Evolutionary conservation across 106 monocot species (phyloP), one percentile per base, ranked within the genome.

Genomic region (Hemerocallis citrina): DNA sequence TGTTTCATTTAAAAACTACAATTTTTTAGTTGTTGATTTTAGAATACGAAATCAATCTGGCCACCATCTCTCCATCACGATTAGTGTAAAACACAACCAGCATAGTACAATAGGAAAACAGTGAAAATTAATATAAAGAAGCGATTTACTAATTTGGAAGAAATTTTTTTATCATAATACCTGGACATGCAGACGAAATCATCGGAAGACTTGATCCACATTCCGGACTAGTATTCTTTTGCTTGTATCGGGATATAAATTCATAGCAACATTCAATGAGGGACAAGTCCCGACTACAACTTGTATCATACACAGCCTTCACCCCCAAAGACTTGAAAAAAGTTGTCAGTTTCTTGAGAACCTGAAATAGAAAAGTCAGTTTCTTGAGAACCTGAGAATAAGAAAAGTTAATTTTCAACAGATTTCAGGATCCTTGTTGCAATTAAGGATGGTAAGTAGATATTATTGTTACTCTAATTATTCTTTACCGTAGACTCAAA

Each of bases 131-230:
- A 58, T 5, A 37, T 6, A 58, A 38, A 25, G 39, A 59, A 22
- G n/a, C n/a, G n/a, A n/a, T n/a, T n/a, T n/a, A n/a, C n/a, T n/a
- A n/a, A n/a, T n/a, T n/a, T n/a, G n/a, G n/a, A n/a, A n/a, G n/a
- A n/a, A n/a, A n/a, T n/a, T n/a, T n/a, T n/a, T n/a, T n/a, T n/a
- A n/a, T n/a, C n/a, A 23, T 23, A 57, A 21, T 82, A 98, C 96
- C 96, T 76, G 96, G 96, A 58, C 96, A 98, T 31, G 96, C 88
- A 64, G 96, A 98, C 40, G 96, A 79, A 61, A 98, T 63, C 77
- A 98, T 81, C 34, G 96, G 96, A 63, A 98, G 77, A 29, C 30
- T 77, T 33, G 58, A 36, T 57, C 59, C 65, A 75, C 15, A 37
- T 61, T 78, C 82, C 67, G 57, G 62, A 46, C 72, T 54, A 62